Evolutionary conservation across 352 stramenopile species (phyloP).

Genomic region (Phytophthora sp.): DNA sequence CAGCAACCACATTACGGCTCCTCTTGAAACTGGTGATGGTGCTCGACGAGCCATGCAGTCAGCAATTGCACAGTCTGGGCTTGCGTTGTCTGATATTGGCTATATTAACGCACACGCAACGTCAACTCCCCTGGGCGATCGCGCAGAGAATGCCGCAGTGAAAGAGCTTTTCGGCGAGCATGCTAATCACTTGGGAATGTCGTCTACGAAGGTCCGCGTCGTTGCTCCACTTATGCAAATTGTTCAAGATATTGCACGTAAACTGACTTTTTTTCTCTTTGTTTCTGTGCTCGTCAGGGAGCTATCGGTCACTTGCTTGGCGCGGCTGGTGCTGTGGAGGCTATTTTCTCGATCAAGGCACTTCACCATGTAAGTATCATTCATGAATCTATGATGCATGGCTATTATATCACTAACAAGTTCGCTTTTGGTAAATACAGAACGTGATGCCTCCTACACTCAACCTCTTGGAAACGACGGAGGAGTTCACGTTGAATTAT

Average conservation of each 20-base stretch:
- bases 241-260: not conserved
- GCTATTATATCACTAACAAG: not conserved
- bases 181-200: constrained; percentile 63
- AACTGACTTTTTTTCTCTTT: not conserved
- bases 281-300: constrained; percentile 46
- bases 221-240: too few species aligned
- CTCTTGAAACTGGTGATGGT: constrained; percentile 69
- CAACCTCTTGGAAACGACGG: constrained; percentile 89
- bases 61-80: constrained; percentile 82
- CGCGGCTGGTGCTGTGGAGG: constrained; percentile 96
- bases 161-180: constrained; percentile 81
- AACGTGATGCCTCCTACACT: constrained; percentile 93
- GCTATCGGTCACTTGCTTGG: constrained; percentile 95
- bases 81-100: constrained; percentile 88
- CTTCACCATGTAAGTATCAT: constrained; percentile 82
- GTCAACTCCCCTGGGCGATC: constrained; percentile 97
- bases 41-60: constrained; percentile 91
- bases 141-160: constrained; percentile 93
- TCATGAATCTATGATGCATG: not conserved
- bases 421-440: constrained; percentile 33
- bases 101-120: constrained; percentile 99
- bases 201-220: constrained; percentile 85
- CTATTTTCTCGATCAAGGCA: constrained; percentile 94
- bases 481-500: constrained; percentile 89
- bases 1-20: constrained; percentile 93